Conservation (phyloP, 139 green algal genomes). For the Chlorella sp. region DNA sequence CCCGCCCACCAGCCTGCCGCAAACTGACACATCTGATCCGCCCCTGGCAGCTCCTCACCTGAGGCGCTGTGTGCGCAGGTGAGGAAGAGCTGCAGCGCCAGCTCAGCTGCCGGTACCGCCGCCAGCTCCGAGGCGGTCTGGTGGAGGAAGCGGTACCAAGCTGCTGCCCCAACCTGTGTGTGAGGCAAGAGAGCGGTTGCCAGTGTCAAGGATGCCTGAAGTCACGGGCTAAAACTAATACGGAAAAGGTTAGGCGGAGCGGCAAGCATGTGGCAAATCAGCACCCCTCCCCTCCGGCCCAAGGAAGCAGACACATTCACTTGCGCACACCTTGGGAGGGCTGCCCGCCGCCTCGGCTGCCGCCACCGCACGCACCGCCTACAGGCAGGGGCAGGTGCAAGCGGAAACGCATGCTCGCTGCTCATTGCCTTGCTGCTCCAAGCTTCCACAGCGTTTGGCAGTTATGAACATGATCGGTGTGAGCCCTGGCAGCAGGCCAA, state of each 20-base stretch:
- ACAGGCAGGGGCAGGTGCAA: background rate
- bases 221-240: background rate
- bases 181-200: background rate
- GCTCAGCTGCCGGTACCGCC: constrained; percentile 47
- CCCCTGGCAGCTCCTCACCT: background rate
- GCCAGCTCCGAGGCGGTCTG: constrained; percentile 48
- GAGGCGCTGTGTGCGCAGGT: constrained; percentile 51
- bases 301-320: background rate
- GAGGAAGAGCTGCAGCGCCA: constrained; percentile 85
- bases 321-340: background rate
- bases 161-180: background rate
- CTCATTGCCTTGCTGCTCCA: no score
- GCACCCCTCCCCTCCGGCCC: no score
- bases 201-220: background rate
- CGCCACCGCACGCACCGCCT: constrained; percentile 15
- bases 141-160: constrained; percentile 53
- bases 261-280: no score
- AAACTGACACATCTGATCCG: no score
- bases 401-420: background rate
- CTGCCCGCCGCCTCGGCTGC: background rate
- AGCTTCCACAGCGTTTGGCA: no score
- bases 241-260: background rate
- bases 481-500: constrained; percentile 13
- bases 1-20: no score
- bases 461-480: no score